phyloP scores from a whole-genome alignment of 78 protist genomes.

The Creolimax fragrantissima region DNA sequence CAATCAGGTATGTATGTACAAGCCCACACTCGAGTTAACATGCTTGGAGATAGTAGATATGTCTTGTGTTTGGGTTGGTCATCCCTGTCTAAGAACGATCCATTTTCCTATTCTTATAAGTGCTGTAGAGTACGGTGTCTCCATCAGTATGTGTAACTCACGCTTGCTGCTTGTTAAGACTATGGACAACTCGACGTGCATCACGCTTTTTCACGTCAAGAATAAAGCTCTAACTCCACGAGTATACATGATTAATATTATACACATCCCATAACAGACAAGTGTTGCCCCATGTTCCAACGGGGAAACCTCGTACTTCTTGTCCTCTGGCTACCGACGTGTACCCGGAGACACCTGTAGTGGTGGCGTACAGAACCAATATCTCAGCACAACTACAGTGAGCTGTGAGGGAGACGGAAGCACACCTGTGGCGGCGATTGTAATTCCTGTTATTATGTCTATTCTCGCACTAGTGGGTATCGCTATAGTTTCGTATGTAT shows the following conservation, averaged over 20 bases:
- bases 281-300: neutral
- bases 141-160: no score
- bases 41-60: neutral
- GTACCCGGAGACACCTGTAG: neutral
- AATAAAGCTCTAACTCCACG: no score
- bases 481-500: neutral
- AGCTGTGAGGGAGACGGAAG: neutral
- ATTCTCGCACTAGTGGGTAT: neutral
- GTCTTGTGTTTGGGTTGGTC: neutral
- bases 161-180: no score
- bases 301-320: neutral
- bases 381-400: neutral
- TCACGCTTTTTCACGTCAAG: no score
- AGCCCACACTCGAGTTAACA: neutral
- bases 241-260: no score
- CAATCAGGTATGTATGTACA: neutral
- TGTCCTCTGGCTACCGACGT: neutral
- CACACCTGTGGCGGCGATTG: neutral
- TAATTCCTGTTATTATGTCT: neutral
- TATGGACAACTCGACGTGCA: no score
- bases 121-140: no score
- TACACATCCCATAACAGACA: no score
- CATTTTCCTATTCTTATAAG: no score
- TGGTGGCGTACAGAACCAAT: neutral
- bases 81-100: neutral